Conservation (phyloP, 495 filamentous ascomycete species). For the Clohesyomyces aquaticus region DNA sequence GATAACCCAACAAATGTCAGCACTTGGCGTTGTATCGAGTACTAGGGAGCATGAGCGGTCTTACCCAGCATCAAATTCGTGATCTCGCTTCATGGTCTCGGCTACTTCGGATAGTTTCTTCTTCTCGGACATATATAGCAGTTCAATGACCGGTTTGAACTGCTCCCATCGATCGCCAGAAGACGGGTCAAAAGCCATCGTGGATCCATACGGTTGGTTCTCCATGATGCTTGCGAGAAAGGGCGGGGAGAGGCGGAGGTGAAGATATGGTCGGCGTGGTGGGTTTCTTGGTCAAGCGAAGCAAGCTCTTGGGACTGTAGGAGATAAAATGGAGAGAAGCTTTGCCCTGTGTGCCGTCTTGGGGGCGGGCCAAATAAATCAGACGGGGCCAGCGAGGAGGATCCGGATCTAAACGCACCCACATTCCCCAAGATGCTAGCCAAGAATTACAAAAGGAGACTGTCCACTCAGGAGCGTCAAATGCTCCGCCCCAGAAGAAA, state of each 20-base stretch:
- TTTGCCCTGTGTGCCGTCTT: too few species aligned
- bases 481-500: not conserved
- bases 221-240: not conserved
- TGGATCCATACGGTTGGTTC: not conserved
- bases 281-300: too few species aligned
- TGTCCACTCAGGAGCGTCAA: not conserved
- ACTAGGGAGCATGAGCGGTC: conserved; percentile 21
- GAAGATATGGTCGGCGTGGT: too few species aligned
- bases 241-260: not conserved
- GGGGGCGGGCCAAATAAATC: too few species aligned
- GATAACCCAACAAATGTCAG: too few species aligned
- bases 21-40: not conserved
- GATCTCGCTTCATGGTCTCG: conserved; percentile 42
- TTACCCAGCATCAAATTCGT: conserved; percentile 49
- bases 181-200: not conserved
- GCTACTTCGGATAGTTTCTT: conserved; percentile 42
- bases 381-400: too few species aligned
- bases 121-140: conserved; percentile 45
- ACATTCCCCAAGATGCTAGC: too few species aligned
- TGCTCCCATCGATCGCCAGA: conserved; percentile 48
- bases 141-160: conserved; percentile 47
- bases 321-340: too few species aligned
- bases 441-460: not conserved
- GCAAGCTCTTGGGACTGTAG: too few species aligned
- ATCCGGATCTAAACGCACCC: too few species aligned